These are phyloP conservation scores for Monosporascus sp. DNA, from an alignment of 2,329 filamentous ascomycete genomes.

Conservation along the genomic window DNA sequence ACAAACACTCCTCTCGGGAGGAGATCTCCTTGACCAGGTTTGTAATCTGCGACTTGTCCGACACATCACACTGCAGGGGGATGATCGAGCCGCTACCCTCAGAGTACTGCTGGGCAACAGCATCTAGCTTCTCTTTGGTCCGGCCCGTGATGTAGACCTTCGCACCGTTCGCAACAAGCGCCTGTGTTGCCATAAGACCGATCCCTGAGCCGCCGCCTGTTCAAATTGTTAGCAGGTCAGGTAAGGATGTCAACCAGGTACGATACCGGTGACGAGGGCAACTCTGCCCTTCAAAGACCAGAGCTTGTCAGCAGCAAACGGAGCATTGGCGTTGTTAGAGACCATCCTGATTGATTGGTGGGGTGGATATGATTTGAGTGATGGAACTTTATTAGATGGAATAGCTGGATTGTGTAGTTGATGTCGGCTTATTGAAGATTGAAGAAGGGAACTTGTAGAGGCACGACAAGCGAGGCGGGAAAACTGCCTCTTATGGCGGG, in stretches of 20 bases:
- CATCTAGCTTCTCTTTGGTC: conserved; percentile 57
- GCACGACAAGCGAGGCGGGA: conserved; percentile 5
- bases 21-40: conserved; percentile 53
- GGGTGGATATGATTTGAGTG: neutral
- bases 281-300: conserved; percentile 39
- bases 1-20: conserved; percentile 50
- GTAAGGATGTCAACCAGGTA: neutral
- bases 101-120: conserved; percentile 52
- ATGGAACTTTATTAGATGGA: neutral
- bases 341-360: conserved; percentile 16
- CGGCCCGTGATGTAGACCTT: conserved; percentile 68
- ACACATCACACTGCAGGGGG: conserved; percentile 56
- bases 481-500: conserved; percentile 11
- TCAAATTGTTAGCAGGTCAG: neutral
- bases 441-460: neutral
- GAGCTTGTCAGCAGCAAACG: conserved; percentile 31
- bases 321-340: conserved; percentile 21
- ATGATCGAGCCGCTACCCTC: conserved; percentile 52
- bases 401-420: conserved; percentile 1
- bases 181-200: conserved; percentile 63
- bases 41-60: conserved; percentile 54
- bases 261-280: conserved; percentile 39
- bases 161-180: conserved; percentile 61
- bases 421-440: neutral
- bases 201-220: conserved; percentile 55